A percentile compares a stretch with the other conserved stretches of the same genome.
Conservation (phyloP, 2,329 filamentous ascomycete species). For the Pseudomassariella vexata region DNA sequence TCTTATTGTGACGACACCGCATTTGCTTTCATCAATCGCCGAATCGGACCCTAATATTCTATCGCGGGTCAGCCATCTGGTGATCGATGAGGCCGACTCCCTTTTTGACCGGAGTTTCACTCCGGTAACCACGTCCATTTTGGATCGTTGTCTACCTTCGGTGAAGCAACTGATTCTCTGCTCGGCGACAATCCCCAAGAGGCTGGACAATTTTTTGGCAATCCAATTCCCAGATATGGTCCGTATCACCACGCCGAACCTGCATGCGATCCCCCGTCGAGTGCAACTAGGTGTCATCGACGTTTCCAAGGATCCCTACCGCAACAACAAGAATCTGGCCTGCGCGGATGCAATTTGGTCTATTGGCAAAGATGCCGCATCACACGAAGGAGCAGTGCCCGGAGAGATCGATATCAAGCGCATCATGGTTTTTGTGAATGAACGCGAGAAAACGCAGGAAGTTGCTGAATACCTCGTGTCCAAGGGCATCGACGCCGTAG, state of each 20-base stretch:
- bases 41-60: slow-evolving; percentile 87
- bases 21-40: slow-evolving; percentile 81
- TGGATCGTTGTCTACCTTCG: slow-evolving; percentile 76
- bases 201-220: slow-evolving; percentile 79
- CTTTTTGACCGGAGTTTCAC: slow-evolving; percentile 91
- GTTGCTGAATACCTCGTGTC: slow-evolving; percentile 71
- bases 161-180: slow-evolving; percentile 85
- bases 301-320: slow-evolving; percentile 86
- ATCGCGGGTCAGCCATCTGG: slow-evolving; percentile 80
- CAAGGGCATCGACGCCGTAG: slow-evolving; percentile 85
- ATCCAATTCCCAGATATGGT: slow-evolving; percentile 76
- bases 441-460: slow-evolving; percentile 81
- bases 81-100: slow-evolving; percentile 94
- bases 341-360: slow-evolving; percentile 94
- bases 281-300: slow-evolving; percentile 93
- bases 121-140: slow-evolving; percentile 72
- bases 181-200: slow-evolving; percentile 90
- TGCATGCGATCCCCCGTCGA: slow-evolving; percentile 90
- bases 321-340: slow-evolving; percentile 85
- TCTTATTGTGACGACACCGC: slow-evolving; percentile 80
- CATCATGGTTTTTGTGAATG: slow-evolving; percentile 94
- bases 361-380: slow-evolving; percentile 70
- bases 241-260: slow-evolving; percentile 87
- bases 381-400: slow-evolving; percentile 50
- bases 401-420: slow-evolving; percentile 66